Percentiles rank a stretch among this genome's conserved stretches.
phyloP scores from a whole-genome alignment of 164 flowering plant genomes.

The Vitis rupestris region DNA sequence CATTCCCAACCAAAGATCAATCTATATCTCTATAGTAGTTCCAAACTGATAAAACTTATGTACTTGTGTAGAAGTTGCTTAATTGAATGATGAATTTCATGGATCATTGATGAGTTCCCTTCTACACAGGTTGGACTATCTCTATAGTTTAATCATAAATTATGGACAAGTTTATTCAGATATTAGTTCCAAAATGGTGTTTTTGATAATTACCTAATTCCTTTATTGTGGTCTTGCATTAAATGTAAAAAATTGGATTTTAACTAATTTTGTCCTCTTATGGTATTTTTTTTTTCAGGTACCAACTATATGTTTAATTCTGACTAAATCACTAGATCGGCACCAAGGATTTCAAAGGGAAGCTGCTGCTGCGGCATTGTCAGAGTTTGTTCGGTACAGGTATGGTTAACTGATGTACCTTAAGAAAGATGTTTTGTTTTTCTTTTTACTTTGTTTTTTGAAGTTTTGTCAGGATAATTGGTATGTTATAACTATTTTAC shows the following conservation, averaged over 20 bases:
- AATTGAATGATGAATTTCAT: too few relatives aligned
- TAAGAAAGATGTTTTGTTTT: background rate
- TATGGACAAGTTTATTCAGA: too few relatives aligned
- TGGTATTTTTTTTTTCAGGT: conserved; percentile 39
- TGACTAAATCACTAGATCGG: conserved; percentile 63
- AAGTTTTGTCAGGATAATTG: background rate
- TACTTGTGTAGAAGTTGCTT: too few relatives aligned
- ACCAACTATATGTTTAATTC: conserved; percentile 53
- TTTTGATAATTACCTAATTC: too few relatives aligned
- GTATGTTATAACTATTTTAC: background rate
- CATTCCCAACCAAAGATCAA: too few relatives aligned
- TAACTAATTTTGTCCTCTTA: conserved; percentile 1
- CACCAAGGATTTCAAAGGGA: conserved; percentile 66
- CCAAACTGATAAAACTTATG: background rate
- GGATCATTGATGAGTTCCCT: too few relatives aligned
- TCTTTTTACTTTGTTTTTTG: background rate
- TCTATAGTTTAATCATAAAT: too few relatives aligned
- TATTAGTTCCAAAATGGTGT: too few relatives aligned
- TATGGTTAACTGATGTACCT: conserved; percentile 17
- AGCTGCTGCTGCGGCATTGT: conserved; percentile 95
- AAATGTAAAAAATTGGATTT: background rate
- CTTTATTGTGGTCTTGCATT: background rate
- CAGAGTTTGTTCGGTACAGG: conserved; percentile 92
- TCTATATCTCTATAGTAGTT: background rate
- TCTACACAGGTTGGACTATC: too few relatives aligned